phyloP scores from a whole-genome alignment of 2,329 filamentous ascomycete species.

The Hymenoscyphus albidus region DNA sequence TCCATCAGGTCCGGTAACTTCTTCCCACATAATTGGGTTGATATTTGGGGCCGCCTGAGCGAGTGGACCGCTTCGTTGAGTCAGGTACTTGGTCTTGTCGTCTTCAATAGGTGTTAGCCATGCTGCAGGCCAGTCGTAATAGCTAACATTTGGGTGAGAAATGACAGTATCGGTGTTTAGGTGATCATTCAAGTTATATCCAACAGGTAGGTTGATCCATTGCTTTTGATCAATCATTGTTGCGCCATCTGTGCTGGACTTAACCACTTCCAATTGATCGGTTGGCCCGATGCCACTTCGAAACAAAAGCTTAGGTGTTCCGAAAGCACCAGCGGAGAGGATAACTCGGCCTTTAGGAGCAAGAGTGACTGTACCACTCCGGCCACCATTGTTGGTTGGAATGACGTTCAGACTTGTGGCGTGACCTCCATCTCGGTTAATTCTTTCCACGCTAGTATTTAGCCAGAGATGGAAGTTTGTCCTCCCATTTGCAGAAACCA shows the following conservation, averaged over 20 bases:
- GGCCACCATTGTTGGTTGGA: conserved; percentile 48
- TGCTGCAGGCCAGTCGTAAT: conserved; percentile 62
- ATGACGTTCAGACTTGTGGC: conserved; percentile 68
- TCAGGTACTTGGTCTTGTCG: conserved; percentile 43
- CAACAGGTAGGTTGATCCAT: conserved; percentile 56
- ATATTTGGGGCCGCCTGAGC: conserved; percentile 62
- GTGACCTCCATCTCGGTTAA: conserved; percentile 57
- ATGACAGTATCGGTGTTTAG: conserved; percentile 53
- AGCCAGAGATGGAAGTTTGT: conserved; percentile 65
- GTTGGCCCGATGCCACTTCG: conserved; percentile 56
- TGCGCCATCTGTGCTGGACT: conserved; percentile 43
- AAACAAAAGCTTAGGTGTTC: conserved; percentile 54
- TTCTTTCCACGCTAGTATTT: conserved; percentile 60
- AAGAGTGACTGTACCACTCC: conserved; percentile 56
- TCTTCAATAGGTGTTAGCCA: conserved; percentile 43
- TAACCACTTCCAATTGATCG: conserved; percentile 44
- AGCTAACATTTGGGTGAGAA: conserved; percentile 46
- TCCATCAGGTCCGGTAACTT: conserved; percentile 52
- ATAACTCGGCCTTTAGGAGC: conserved; percentile 62
- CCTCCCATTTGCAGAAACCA: conserved; percentile 55
- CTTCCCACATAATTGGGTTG: conserved; percentile 56
- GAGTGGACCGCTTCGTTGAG: conserved; percentile 52
- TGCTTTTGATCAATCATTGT: conserved; percentile 45
- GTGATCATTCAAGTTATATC: conserved; percentile 53
- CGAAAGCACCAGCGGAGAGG: conserved; percentile 64